Conservation (phyloP, 2,329 filamentous ascomycete genomes). For the Eutypa lata region DNA sequence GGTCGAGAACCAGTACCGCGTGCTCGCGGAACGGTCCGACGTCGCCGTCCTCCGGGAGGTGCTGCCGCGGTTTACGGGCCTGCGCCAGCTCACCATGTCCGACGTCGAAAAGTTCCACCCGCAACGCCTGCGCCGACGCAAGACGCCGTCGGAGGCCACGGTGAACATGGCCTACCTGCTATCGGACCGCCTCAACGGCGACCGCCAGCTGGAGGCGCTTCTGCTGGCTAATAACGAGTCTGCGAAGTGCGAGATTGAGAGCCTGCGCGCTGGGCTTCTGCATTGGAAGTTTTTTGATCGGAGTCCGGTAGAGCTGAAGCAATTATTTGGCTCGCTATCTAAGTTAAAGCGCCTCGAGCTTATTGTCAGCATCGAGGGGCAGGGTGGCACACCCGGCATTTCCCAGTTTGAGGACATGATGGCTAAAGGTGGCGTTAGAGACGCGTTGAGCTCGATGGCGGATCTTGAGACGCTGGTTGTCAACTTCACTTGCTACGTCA, state of each 20-base stretch:
- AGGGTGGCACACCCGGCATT: neutral
- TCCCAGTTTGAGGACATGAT: neutral
- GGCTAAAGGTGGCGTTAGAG: neutral
- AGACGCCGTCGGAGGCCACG: neutral
- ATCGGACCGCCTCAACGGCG: neutral
- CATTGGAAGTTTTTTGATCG: neutral
- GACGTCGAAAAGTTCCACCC: neutral
- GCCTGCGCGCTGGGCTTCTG: neutral
- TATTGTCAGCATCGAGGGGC: neutral
- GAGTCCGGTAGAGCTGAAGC: neutral
- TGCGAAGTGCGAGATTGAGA: neutral
- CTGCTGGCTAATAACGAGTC: neutral
- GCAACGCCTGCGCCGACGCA: too few relatives aligned
- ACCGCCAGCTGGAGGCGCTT: neutral
- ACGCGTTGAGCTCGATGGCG: neutral
- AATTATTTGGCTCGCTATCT: neutral
- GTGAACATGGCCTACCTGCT: rapidly evolving
- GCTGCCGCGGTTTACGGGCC: neutral
- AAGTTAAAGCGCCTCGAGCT: neutral
- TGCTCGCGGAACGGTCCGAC: neutral
- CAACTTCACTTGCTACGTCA: neutral
- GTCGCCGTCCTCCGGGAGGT: neutral
- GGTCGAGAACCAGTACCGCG: neutral
- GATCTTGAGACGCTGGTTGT: neutral
- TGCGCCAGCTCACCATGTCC: neutral